A percentile compares a stretch with the other conserved stretches of the same genome.
phyloP scores from a whole-genome alignment of 169 alveolate genomes.

The Cryptosporidium ubiquitum region DNA sequence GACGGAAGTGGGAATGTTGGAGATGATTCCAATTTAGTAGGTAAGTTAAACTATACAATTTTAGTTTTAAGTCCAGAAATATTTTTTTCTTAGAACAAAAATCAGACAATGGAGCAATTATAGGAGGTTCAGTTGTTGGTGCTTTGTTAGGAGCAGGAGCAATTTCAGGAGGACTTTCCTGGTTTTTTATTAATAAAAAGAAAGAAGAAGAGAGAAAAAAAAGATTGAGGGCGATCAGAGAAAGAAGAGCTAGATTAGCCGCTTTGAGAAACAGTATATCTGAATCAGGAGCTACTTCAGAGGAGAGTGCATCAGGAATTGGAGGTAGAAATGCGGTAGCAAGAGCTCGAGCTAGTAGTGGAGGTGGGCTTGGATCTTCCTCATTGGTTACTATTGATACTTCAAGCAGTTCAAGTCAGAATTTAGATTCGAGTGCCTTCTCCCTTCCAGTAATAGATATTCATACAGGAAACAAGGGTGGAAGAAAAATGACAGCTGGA shows the following conservation, averaged over 20 bases:
- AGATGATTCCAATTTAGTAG: background rate
- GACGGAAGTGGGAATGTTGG: background rate
- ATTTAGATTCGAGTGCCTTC: conserved; percentile 1
- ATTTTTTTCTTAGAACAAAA: background rate
- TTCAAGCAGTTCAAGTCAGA: background rate
- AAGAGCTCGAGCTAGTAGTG: background rate
- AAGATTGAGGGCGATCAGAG: conserved; percentile 21
- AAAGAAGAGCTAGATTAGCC: conserved; percentile 47
- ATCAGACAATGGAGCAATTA: conserved; percentile 9
- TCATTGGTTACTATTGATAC: conserved; percentile 23
- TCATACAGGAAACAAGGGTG: background rate
- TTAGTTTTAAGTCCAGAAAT: background rate
- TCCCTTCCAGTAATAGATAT: conserved; percentile 31
- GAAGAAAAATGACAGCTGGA: background rate
- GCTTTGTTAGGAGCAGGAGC: conserved; percentile 62
- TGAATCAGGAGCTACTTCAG: background rate
- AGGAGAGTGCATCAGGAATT: background rate
- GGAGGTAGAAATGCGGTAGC: background rate
- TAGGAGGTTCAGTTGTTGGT: conserved; percentile 60
- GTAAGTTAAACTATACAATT: conserved; percentile 21
- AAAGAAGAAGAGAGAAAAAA: conserved; percentile 44
- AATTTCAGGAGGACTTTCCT: conserved; percentile 48
- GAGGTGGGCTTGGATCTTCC: background rate
- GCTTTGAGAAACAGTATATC: background rate
- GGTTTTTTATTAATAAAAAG: conserved; percentile 40